Evolutionary conservation across 345 rosid species (phyloP), one percentile per base, ranked within the genome.

Genomic region (Brassica rapa): DNA sequence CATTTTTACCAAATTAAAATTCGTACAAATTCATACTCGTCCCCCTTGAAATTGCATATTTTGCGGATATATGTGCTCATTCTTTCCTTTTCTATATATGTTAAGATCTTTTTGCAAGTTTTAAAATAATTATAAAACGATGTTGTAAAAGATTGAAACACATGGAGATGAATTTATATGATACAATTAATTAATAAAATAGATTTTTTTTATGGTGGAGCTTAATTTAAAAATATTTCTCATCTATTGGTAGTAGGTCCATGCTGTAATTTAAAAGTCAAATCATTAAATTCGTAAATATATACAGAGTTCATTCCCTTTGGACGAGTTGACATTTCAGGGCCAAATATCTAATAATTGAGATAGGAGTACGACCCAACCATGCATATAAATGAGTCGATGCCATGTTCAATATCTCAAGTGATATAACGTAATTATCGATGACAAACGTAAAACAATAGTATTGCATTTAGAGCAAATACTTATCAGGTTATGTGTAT

Each of bases 241-340:
- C 67, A 66, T 66, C 15, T 29, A 46, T 60, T 76, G 51, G 69
- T 33, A 70, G 19, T 70, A 37, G 65, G 70, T 77, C 65, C 61
- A 43, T 63, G 63, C 53, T 30, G 8, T 39, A 24, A 57, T 46
- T 9, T 41, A 10, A 4, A 66, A 72, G 73, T 72, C 81, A 72
- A 78, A 19, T 66, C 49, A 59, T 57, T 78, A 72, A 66, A 72
- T 71, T 16, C 6, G 4, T 32, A 12, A 65, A 53, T 62, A 53
- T 64, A 29, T 32, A 10, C 55, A 72, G 10, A 78, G 81, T 78
- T 57, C 77, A 32, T 78, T 72, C 77, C 77, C 77, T 78, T 59
- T 78, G 67, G 77, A 27, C 62, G 77, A 66, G 62, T 55, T 72
- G 62, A 78, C 77, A 64, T 78, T 66, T 32, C 49, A n/a, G 39